Evolutionary conservation across 371 early-diverging fungal species (phyloP).

Genomic region (Mucor saturninus): DNA sequence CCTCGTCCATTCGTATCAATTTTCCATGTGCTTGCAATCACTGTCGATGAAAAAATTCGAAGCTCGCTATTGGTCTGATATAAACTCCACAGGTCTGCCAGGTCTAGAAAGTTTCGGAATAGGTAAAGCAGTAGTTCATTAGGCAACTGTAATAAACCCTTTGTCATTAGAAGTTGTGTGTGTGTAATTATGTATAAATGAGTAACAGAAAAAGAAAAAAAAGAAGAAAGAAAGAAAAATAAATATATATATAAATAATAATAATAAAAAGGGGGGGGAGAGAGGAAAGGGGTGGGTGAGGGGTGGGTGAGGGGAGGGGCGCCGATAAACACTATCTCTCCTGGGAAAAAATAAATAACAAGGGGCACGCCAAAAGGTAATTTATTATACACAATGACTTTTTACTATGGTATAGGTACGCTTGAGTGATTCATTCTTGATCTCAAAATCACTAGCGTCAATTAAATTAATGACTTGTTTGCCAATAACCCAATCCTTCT

Average conservation of each 20-base stretch:
- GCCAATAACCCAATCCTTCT: slow-evolving; percentile 35
- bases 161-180: too few species aligned
- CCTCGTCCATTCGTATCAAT: slow-evolving; percentile 33
- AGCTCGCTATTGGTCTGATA: slow-evolving; percentile 36
- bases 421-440: slow-evolving; percentile 31
- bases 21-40: slow-evolving; percentile 44
- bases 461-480: slow-evolving; percentile 30
- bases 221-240: too few species aligned
- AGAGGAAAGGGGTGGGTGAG: neutral
- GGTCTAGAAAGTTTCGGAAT: slow-evolving; percentile 38
- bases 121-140: slow-evolving; percentile 48
- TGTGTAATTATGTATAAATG: neutral
- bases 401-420: slow-evolving; percentile 43
- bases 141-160: slow-evolving; percentile 33
- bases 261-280: neutral
- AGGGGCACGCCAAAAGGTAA: slow-evolving; percentile 10
- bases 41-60: slow-evolving; percentile 38
- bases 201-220: too few species aligned
- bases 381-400: slow-evolving; percentile 26
- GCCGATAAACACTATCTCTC: neutral
- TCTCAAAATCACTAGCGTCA: slow-evolving; percentile 43
- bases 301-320: neutral
- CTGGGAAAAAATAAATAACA: slow-evolving; percentile 14
- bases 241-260: neutral
- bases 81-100: slow-evolving; percentile 45